phyloP scores from a whole-genome alignment of 164 flowering plant species.

The Santalum album region DNA sequence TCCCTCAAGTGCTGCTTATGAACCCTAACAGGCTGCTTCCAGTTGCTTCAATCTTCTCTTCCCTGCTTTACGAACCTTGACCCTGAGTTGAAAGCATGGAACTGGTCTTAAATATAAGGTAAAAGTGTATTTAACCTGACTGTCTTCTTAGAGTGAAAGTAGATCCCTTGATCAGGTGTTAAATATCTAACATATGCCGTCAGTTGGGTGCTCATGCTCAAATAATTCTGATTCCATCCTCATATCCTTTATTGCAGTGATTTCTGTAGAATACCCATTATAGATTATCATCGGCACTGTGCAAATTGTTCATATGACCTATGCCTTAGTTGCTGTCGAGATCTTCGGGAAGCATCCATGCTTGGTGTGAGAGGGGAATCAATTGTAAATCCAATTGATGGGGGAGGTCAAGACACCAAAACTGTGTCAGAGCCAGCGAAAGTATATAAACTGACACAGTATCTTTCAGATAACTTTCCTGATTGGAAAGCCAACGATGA shows the following conservation, averaged over 20 bases:
- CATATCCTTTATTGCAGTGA: conserved; percentile 43
- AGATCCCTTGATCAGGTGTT: too few relatives aligned
- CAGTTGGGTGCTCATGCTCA: too few relatives aligned
- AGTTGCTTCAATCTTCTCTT: too few relatives aligned
- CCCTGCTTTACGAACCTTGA: too few relatives aligned
- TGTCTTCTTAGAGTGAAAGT: too few relatives aligned
- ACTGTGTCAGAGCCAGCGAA: conserved; percentile 13
- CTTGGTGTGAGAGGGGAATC: conserved; percentile 12
- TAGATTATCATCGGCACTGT: conserved; percentile 93
- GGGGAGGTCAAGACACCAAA: conserved; percentile 22
- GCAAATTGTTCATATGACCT: conserved; percentile 74
- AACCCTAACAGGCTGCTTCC: too few relatives aligned
- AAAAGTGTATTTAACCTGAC: too few relatives aligned
- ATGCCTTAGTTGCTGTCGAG: conserved; percentile 82
- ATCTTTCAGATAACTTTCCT: conserved; percentile 30
- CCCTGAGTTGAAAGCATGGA: too few relatives aligned
- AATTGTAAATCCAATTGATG: conserved; percentile 16
- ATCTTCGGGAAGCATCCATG: conserved; percentile 54
- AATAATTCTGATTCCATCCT: neutral
- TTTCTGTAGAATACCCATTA: conserved; percentile 72
- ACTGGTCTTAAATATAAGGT: too few relatives aligned
- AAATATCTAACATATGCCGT: too few relatives aligned
- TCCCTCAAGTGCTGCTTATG: too few relatives aligned
- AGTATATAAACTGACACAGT: conserved; percentile 19
- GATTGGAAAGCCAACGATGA: conserved; percentile 65